Base-by-base conservation (phyloP, 345 rosid genomes). In the Hypericum androsaemum region DNA sequence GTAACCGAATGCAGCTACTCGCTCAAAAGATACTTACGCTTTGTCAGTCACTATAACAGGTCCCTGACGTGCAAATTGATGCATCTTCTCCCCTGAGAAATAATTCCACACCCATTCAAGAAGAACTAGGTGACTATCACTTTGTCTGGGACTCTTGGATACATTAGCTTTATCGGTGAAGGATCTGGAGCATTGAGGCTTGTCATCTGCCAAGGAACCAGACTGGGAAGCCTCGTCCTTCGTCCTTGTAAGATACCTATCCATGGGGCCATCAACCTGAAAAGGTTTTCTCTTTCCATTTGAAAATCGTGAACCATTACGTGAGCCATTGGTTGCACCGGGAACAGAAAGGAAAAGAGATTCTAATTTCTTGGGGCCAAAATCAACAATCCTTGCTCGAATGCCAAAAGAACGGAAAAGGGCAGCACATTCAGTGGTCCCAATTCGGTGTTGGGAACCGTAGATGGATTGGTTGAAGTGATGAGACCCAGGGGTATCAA, bases 51-150 rank as follows among this genome's bases (percentile, higher is more conserved):
- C 65, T 53, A 74, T 66, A 68, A 83, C 79, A 45, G 0, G 57
- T 28, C 10, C 63, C 50, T 50, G 32, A 53, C 46, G 50, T 13
- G 62, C 60, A 47, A 66, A 57, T 48, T 65, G 46, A 7, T 46
- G 60, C 28, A 59, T 66, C 45, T 67, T 71, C 52, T 66, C 67
- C 43, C 70, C 77, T 7, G 85, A 71, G 67, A 83, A 87, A 63
- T 87, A 83, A 70, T 72, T 78, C 94, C 94, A 81, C 48, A 87
- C 81, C 96, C 96, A 81, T 10, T 80, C 87, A 59, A 78, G 62
- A 15, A 87, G 80, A 68, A 68, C 61, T 46, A 64, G 78, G 62
- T 55, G 73, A 53, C 79, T 60, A 62, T 64, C 51, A 47, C 48
- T 50, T 43, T 62, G 69, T 22, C 56, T 59, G 40, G 58, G 47